Percentiles rank a stretch among this genome's conserved stretches.
phyloP scores from a whole-genome alignment of 768 basidiomycete species.

The Omphalotus guepiniiformis region DNA sequence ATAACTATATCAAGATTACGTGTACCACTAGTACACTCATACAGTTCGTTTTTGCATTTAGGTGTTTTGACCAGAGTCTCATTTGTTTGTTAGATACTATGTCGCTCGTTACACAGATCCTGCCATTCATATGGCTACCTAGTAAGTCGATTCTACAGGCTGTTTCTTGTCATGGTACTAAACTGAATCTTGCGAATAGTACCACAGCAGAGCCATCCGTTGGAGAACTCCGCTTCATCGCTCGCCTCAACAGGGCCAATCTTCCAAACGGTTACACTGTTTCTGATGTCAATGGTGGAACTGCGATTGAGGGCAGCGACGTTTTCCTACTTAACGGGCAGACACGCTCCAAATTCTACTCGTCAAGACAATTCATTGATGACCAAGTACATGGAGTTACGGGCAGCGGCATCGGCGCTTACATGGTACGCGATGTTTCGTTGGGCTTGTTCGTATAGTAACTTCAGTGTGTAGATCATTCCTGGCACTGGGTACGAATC shows the following conservation, averaged over 20 bases:
- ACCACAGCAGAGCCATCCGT: slow-evolving; percentile 30
- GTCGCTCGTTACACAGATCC: slow-evolving; percentile 31
- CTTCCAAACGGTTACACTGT: slow-evolving; percentile 24
- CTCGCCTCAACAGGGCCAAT: slow-evolving; percentile 24
- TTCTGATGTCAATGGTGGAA: slow-evolving; percentile 27
- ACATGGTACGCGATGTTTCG: slow-evolving; percentile 2
- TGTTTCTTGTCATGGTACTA: too few relatives aligned
- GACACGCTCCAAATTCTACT: slow-evolving; percentile 32
- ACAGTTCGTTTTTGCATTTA: slow-evolving; percentile 19
- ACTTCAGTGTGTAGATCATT: slow-evolving; percentile 19
- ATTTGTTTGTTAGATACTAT: slow-evolving; percentile 22
- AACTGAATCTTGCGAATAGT: too few relatives aligned
- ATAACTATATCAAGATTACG: slow-evolving; percentile 35
- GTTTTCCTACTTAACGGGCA: slow-evolving; percentile 27
- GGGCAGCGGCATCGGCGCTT: slow-evolving; percentile 22
- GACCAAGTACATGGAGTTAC: slow-evolving; percentile 30
- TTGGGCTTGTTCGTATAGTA: background rate
- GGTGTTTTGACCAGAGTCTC: background rate
- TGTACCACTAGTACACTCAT: slow-evolving; percentile 29
- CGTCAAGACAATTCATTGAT: slow-evolving; percentile 31
- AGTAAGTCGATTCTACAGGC: slow-evolving; percentile 20
- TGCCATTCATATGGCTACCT: slow-evolving; percentile 35
- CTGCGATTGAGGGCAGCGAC: slow-evolving; percentile 33
- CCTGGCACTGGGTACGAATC: slow-evolving; percentile 30
- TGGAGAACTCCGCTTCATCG: slow-evolving; percentile 35